Conservation (phyloP, 257 asterid species). For the Plantago ovata region DNA sequence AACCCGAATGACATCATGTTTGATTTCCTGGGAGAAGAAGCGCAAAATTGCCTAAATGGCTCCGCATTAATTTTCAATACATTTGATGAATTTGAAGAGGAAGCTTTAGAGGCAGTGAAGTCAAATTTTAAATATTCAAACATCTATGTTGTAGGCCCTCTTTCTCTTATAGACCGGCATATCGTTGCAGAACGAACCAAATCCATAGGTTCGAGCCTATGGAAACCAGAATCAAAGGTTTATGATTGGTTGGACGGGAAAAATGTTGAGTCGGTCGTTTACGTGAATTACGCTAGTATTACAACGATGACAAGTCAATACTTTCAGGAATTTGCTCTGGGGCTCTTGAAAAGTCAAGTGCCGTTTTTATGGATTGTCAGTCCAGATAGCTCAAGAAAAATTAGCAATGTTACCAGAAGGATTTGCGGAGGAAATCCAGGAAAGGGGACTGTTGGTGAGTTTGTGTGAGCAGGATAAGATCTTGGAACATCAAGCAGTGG, state of each 20-base stretch:
- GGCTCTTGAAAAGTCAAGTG: background rate
- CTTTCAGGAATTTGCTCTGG: background rate
- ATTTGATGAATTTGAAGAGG: background rate
- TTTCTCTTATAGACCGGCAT: background rate
- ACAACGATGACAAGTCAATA: background rate
- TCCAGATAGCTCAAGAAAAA: background rate
- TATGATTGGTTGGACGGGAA: background rate
- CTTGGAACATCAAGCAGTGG: background rate
- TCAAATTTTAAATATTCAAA: background rate
- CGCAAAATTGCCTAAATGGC: background rate
- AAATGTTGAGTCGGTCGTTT: background rate
- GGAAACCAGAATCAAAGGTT: background rate
- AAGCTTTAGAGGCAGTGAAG: background rate
- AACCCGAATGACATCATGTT: background rate
- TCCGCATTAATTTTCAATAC: background rate
- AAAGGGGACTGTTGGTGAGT: background rate
- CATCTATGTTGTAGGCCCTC: background rate
- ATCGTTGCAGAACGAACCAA: background rate
- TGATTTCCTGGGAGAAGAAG: background rate
- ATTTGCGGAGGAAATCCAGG: background rate
- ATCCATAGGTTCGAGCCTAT: background rate
- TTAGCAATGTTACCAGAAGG: background rate
- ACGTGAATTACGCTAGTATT: background rate
- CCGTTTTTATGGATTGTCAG: constrained; percentile 1
- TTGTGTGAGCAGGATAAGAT: background rate